A percentile compares a stretch with the other conserved stretches of the same genome.
Evolutionary conservation across 495 filamentous ascomycete species (phyloP).

Genomic region (Xanthoparmelia taractica): DNA sequence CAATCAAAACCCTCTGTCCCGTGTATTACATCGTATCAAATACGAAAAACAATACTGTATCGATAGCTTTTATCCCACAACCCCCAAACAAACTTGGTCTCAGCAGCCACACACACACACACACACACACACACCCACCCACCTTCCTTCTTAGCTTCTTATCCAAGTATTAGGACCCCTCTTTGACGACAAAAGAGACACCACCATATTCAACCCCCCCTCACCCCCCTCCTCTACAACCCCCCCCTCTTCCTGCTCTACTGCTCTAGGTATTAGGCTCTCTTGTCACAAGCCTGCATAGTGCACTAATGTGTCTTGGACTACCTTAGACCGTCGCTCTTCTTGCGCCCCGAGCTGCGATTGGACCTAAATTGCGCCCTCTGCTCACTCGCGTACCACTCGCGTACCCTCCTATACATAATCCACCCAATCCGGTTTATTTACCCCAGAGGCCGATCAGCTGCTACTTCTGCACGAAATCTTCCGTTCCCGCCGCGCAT

Average conservation of each 20-base stretch:
- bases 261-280: not conserved
- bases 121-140: not conserved
- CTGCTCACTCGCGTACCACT: not conserved
- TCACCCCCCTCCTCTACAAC: not conserved
- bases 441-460: slow-evolving; percentile 25
- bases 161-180: slow-evolving; percentile 1
- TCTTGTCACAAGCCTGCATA: slow-evolving; percentile 24
- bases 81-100: slow-evolving; percentile 10
- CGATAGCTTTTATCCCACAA: not conserved
- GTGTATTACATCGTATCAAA: not conserved
- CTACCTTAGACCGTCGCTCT: not conserved
- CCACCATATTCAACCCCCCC: too few species aligned
- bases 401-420: slow-evolving; percentile 9
- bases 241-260: not conserved
- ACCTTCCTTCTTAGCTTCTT: slow-evolving; percentile 2
- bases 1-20: not conserved
- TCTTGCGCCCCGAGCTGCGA: slow-evolving; percentile 10
- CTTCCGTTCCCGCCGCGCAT: slow-evolving; percentile 27
- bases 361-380: slow-evolving; percentile 17
- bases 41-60: not conserved
- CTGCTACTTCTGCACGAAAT: slow-evolving; percentile 25
- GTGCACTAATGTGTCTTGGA: slow-evolving; percentile 10
- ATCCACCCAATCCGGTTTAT: not conserved
- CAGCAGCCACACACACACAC: slow-evolving; percentile 15
- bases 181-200: slow-evolving; percentile 1